A percentile compares a stretch with the other conserved stretches of the same genome.
phyloP scores from a whole-genome alignment of 23 red algal species.

The Gracilariopsis chorda region DNA sequence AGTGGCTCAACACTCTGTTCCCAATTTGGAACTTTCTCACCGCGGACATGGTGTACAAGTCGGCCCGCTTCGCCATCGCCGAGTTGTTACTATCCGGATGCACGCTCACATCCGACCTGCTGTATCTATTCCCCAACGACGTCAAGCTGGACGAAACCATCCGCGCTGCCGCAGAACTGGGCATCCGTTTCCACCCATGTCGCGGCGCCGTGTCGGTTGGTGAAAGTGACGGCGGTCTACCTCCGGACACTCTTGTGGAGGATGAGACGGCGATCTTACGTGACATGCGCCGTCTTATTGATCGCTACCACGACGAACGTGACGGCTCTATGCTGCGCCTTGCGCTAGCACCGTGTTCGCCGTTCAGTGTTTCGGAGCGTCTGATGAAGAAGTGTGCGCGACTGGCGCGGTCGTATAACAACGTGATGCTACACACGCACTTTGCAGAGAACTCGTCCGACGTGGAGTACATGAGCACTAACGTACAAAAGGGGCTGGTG shows the following conservation, averaged over 20 bases:
- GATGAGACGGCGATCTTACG: constrained; percentile 3
- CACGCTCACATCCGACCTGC: constrained; percentile 47
- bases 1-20: constrained; percentile 34
- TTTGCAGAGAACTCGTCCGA: constrained; percentile 29
- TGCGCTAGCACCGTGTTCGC: constrained; percentile 48
- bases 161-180: constrained; percentile 33
- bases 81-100: constrained; percentile 48
- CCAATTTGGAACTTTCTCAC: constrained; percentile 53
- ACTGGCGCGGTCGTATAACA: constrained; percentile 19
- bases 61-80: constrained; percentile 39
- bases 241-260: constrained; percentile 42
- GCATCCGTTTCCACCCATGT: constrained; percentile 48
- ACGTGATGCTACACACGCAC: constrained; percentile 62
- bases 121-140: constrained; percentile 45
- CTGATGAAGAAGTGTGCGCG: constrained; percentile 40
- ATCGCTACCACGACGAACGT: constrained; percentile 35
- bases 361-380: constrained; percentile 29
- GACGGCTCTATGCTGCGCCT: constrained; percentile 53
- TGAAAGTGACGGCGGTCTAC: constrained; percentile 43
- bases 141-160: constrained; percentile 49
- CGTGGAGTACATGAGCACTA: constrained; percentile 35
- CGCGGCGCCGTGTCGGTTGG: constrained; percentile 54
- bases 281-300: constrained; percentile 47
- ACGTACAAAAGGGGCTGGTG: constrained; percentile 35
- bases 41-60: constrained; percentile 51